Conservation (phyloP, 192 early-diverging fungal genomes). For the Podila epigama region DNA sequence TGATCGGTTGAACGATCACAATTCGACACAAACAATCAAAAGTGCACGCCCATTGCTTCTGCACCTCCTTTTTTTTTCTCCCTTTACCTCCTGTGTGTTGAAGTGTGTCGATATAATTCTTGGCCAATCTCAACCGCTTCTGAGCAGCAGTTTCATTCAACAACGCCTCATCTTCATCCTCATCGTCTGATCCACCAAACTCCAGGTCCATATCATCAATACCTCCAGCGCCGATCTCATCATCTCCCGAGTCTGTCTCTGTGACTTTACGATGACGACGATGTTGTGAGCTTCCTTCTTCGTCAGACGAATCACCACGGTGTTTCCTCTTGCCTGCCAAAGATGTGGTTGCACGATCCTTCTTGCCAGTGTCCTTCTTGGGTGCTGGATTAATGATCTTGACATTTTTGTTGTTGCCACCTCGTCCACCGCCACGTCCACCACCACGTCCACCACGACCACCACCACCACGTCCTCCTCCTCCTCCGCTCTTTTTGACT, state of each 20-base stretch:
- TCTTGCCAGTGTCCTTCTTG: conserved; percentile 41
- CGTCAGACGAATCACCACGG: conserved; percentile 28
- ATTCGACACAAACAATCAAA: conserved; percentile 16
- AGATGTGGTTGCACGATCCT: conserved; percentile 32
- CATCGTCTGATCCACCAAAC: conserved; percentile 51
- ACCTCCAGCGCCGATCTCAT: conserved; percentile 59
- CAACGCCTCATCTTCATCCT: conserved; percentile 71
- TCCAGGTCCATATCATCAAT: conserved; percentile 66
- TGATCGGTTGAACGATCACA: too few species aligned
- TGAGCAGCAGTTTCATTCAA: conserved; percentile 88
- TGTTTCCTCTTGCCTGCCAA: conserved; percentile 43
- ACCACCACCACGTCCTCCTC: conserved; percentile 10
- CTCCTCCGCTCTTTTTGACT: conserved; percentile 29
- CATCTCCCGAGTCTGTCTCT: conserved; percentile 53
- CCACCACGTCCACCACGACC: conserved; percentile 3
- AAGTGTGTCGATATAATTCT: conserved; percentile 87
- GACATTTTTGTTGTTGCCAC: conserved; percentile 2
- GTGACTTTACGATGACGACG: conserved; percentile 23
- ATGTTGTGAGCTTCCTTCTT: neutral
- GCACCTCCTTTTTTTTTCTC: neutral
- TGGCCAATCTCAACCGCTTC: conserved; percentile 92
- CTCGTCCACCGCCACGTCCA: conserved; percentile 1
- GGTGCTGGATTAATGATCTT: conserved; percentile 34
- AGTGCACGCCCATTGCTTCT: too few species aligned
- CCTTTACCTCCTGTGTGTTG: conserved; percentile 64